These are phyloP conservation scores for Golubevia pallescens DNA, from an alignment of 1,284 basidiomycete genomes.

Conservation along the genomic window DNA sequence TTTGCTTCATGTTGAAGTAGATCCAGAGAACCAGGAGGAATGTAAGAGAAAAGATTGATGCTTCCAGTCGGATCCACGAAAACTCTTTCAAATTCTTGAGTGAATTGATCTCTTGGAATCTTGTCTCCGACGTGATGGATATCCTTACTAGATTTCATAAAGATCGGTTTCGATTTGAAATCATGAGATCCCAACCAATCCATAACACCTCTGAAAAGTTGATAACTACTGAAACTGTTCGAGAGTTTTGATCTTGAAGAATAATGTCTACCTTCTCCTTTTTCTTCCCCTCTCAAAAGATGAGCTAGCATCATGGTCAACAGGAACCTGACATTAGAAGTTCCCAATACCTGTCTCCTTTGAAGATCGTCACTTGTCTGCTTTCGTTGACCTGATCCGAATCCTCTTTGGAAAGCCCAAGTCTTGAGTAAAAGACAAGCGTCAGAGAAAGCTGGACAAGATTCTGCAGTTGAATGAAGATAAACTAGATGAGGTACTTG, in stretches of 20 bases:
- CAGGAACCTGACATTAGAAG: slow-evolving; percentile 73
- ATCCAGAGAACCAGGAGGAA: slow-evolving; percentile 70
- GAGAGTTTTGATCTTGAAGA: slow-evolving; percentile 67
- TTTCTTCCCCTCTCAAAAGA: slow-evolving; percentile 61
- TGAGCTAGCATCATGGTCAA: slow-evolving; percentile 64
- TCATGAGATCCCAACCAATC: slow-evolving; percentile 77
- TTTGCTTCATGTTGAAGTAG: slow-evolving; percentile 68
- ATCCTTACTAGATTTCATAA: slow-evolving; percentile 67
- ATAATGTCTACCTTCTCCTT: slow-evolving; percentile 68
- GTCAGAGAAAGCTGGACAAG: slow-evolving; percentile 74
- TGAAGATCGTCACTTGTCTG: slow-evolving; percentile 73
- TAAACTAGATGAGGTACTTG: slow-evolving; percentile 75
- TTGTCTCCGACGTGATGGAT: slow-evolving; percentile 43
- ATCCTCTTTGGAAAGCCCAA: slow-evolving; percentile 89
- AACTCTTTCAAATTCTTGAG: slow-evolving; percentile 65
- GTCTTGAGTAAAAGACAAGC: slow-evolving; percentile 81
- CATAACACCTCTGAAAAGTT: slow-evolving; percentile 80
- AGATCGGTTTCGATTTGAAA: slow-evolving; percentile 72
- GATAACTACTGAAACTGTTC: slow-evolving; percentile 81
- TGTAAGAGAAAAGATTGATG: slow-evolving; percentile 74
- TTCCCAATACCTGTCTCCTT: slow-evolving; percentile 36
- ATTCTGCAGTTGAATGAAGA: slow-evolving; percentile 73
- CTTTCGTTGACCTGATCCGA: slow-evolving; percentile 66
- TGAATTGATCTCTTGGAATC: slow-evolving; percentile 63
- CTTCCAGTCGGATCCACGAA: slow-evolving; percentile 82